A percentile compares a stretch with the other conserved stretches of the same genome.
These are phyloP conservation scores for Candolleomyces efflorescens DNA, from an alignment of 768 basidiomycete genomes.

Conservation along the genomic window DNA sequence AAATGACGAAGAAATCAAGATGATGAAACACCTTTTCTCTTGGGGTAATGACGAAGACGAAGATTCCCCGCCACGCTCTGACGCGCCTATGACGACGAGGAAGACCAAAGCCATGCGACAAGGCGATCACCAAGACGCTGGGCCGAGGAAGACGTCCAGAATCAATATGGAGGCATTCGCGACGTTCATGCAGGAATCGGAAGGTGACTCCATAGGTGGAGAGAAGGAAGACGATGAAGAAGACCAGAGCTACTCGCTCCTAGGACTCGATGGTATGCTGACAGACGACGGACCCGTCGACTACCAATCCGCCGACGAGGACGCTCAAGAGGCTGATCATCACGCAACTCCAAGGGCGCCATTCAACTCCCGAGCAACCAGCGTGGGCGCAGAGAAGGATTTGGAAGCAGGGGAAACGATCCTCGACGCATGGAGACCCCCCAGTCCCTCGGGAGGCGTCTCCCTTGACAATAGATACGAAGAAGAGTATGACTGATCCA, in stretches of 20 bases:
- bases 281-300: conserved; percentile 10
- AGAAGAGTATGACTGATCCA: conserved; percentile 37
- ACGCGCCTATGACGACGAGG: conserved; percentile 2
- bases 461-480: conserved; percentile 26
- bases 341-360: not conserved
- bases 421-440: conserved; percentile 44
- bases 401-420: conserved; percentile 33
- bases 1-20: conserved; percentile 44
- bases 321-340: conserved; percentile 1
- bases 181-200: conserved; percentile 34
- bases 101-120: not conserved
- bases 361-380: not conserved
- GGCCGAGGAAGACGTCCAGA: conserved; percentile 25
- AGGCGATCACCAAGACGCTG: not conserved
- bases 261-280: conserved; percentile 9
- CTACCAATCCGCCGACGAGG: not conserved
- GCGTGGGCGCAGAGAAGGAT: conserved; percentile 9
- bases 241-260: conserved; percentile 13
- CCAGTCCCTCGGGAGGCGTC: conserved; percentile 20
- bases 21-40: conserved; percentile 31
- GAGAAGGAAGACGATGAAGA: conserved; percentile 23
- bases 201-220: conserved; percentile 19
- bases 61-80: not conserved
- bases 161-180: conserved; percentile 57
- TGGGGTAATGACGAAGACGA: conserved; percentile 25